Conservation (phyloP, 2,329 filamentous ascomycete species). For the Neofusicoccum sp. region DNA sequence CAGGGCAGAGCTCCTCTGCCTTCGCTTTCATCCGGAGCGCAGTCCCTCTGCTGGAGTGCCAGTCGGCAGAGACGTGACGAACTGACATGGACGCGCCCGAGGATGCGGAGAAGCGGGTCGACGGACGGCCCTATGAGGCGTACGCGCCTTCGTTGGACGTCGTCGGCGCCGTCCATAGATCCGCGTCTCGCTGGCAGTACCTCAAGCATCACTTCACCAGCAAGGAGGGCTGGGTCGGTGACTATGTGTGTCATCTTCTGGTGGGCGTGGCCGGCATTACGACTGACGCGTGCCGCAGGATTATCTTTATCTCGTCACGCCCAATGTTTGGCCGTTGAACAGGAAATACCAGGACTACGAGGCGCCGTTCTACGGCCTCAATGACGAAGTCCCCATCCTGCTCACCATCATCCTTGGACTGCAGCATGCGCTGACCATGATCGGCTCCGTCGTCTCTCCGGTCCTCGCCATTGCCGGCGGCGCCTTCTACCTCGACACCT, state of each 20-base stretch:
- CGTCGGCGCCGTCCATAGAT: not conserved
- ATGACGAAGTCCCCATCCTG: conserved; percentile 32
- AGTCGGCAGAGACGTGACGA: not conserved
- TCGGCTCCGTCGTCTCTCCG: conserved; percentile 31
- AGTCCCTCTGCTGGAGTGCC: too few species aligned
- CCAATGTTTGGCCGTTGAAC: conserved; percentile 31
- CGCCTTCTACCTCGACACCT: conserved; percentile 32
- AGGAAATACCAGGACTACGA: conserved; percentile 32
- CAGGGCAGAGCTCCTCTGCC: not conserved
- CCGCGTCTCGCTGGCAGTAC: not conserved
- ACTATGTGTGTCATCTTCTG: conserved; percentile 36
- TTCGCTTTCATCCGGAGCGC: too few species aligned
- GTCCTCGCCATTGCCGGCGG: conserved; percentile 35
- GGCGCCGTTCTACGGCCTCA: conserved; percentile 33
- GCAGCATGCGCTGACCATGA: conserved; percentile 36
- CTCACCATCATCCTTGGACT: conserved; percentile 33
- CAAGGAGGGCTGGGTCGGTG: conserved; percentile 42
- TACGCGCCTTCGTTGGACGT: not conserved
- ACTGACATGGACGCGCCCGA: not conserved
- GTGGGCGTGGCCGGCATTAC: not conserved
- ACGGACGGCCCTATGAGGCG: not conserved
- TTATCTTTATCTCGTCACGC: conserved; percentile 35
- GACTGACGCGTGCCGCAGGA: conserved; percentile 30
- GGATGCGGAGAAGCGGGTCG: not conserved
- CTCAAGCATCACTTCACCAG: conserved; percentile 1